Percentiles rank a stretch among this genome's conserved stretches.
Evolutionary conservation across 257 asterid genomes (phyloP).

Genomic region (Penstemon barbatus): DNA sequence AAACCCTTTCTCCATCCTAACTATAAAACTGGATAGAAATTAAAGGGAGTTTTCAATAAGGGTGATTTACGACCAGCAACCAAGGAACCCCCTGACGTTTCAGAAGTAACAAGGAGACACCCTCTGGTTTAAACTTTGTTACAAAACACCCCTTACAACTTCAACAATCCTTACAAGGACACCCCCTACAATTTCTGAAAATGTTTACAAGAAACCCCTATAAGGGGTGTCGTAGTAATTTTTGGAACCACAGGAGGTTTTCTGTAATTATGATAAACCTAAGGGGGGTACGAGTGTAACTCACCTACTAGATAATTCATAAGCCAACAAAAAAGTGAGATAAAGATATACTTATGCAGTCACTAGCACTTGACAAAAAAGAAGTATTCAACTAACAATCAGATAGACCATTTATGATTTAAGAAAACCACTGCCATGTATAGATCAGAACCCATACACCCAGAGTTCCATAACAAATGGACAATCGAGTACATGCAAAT

Average conservation of each 20-base stretch:
- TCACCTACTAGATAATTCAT: neutral
- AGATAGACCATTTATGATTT: neutral
- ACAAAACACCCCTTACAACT: too few relatives aligned
- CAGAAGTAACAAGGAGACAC: too few relatives aligned
- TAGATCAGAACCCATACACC: neutral
- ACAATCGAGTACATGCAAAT: constrained; percentile 7
- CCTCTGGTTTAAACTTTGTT: too few relatives aligned
- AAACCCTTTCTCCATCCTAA: constrained; percentile 4
- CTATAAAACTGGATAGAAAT: constrained; percentile 2
- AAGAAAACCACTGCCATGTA: neutral
- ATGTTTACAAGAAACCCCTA: too few relatives aligned
- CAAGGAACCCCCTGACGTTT: too few relatives aligned
- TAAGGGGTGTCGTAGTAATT: too few relatives aligned
- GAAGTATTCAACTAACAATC: neutral
- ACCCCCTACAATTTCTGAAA: too few relatives aligned
- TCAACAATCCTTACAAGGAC: too few relatives aligned
- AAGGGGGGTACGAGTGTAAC: too few relatives aligned
- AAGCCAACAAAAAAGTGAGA: neutral
- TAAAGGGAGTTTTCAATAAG: constrained; percentile 1
- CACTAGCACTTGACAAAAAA: neutral
- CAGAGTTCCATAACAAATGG: constrained; percentile 10
- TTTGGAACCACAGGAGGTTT: too few relatives aligned
- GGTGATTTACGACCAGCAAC: too few relatives aligned
- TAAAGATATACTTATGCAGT: neutral
- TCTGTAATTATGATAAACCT: too few relatives aligned